These are phyloP conservation scores for Amphichorda felina DNA, from an alignment of 2,329 filamentous ascomycete species.

Conservation along the genomic window DNA sequence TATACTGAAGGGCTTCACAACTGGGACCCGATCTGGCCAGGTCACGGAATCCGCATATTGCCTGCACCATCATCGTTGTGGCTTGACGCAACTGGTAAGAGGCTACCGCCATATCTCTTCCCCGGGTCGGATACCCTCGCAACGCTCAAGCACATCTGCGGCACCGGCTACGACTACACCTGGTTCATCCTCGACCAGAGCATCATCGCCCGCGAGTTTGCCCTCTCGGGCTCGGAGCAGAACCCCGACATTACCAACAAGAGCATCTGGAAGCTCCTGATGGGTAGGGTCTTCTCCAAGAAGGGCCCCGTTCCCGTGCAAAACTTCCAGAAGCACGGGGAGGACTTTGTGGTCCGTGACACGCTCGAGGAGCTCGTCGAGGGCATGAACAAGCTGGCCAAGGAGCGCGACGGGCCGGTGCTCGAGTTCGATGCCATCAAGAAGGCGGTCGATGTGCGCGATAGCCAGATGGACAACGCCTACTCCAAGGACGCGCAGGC, in stretches of 20 bases:
- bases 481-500: constrained; percentile 50
- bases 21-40: constrained; percentile 51
- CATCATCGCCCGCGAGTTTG: constrained; percentile 51
- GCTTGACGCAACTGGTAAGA: constrained; percentile 48
- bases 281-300: constrained; percentile 33
- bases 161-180: constrained; percentile 49
- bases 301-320: constrained; percentile 44
- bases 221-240: constrained; percentile 50
- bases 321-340: constrained; percentile 44
- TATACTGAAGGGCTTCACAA: constrained; percentile 52
- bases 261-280: constrained; percentile 38
- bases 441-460: constrained; percentile 37
- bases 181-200: constrained; percentile 49
- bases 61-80: constrained; percentile 50
- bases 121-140: constrained; percentile 45
- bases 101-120: constrained; percentile 43
- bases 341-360: constrained; percentile 47
- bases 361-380: constrained; percentile 40
- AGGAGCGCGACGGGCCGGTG: constrained; percentile 28
- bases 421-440: constrained; percentile 32
- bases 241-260: constrained; percentile 49
- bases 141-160: constrained; percentile 47
- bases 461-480: constrained; percentile 41
- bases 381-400: constrained; percentile 46
- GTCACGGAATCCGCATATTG: constrained; percentile 47